A percentile compares a stretch with the other conserved stretches of the same genome.
Evolutionary conservation across 1,284 basidiomycete genomes (phyloP).

Genomic region (Ganoderma leucocontextum): DNA sequence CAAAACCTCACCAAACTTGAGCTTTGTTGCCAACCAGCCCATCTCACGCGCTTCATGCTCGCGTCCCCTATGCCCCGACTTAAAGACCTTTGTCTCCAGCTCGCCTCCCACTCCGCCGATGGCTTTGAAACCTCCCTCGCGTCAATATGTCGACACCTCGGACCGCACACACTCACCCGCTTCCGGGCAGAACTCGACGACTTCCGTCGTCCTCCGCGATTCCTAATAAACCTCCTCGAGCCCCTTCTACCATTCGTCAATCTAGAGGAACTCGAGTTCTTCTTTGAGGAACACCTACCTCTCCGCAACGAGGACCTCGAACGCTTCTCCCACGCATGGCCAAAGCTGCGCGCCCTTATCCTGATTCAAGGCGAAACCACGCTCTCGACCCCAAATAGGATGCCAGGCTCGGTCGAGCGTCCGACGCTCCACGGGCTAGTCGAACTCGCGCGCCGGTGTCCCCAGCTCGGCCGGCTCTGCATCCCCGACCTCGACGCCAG

Average conservation of each 20-base stretch:
- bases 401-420: background rate
- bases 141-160: background rate
- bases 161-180: background rate
- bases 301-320: conserved; percentile 1
- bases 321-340: background rate
- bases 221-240: background rate
- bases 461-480: background rate
- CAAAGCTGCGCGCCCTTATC: background rate
- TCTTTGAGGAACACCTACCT: background rate
- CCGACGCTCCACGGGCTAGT: background rate
- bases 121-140: background rate
- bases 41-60: background rate
- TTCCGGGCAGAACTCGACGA: background rate
- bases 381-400: background rate
- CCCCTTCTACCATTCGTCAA: background rate
- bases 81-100: background rate
- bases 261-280: background rate
- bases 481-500: conserved; percentile 1
- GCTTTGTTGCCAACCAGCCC: background rate
- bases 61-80: background rate
- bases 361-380: background rate
- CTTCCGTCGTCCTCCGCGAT: background rate
- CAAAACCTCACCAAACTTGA: background rate
- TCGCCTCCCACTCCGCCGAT: background rate
- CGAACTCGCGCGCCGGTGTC: background rate